phyloP scores from a whole-genome alignment of 2,329 filamentous ascomycete genomes.

The Nemania diffusa region DNA sequence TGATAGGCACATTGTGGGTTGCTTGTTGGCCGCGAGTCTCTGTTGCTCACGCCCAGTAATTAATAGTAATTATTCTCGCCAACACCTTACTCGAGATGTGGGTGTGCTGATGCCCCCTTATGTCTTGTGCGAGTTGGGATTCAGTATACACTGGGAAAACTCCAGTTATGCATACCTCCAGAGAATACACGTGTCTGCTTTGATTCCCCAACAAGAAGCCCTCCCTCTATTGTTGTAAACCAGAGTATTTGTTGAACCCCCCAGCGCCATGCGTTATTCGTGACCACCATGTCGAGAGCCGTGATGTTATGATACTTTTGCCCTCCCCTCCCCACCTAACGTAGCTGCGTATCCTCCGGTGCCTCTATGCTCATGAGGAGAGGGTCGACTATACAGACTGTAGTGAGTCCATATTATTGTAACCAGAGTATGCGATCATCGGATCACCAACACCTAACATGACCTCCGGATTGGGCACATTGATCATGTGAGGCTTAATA shows the following conservation, averaged over 20 bases:
- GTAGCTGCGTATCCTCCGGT: neutral
- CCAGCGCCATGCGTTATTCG: slow-evolving; percentile 30
- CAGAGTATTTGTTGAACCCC: slow-evolving; percentile 19
- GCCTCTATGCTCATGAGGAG: neutral
- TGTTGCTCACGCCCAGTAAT: slow-evolving; percentile 35
- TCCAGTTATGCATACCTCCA: slow-evolving; percentile 30
- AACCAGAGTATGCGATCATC: slow-evolving; percentile 65
- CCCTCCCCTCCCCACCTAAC: neutral
- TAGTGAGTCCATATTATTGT: slow-evolving; percentile 57
- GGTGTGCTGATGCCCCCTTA: slow-evolving; percentile 21
- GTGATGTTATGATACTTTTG: slow-evolving; percentile 13
- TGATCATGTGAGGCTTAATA: slow-evolving; percentile 66
- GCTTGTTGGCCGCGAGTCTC: slow-evolving; percentile 28
- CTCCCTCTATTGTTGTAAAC: slow-evolving; percentile 24
- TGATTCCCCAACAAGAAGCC: slow-evolving; percentile 6
- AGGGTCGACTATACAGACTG: slow-evolving; percentile 37
- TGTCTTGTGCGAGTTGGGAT: slow-evolving; percentile 20
- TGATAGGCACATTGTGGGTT: slow-evolving; percentile 16
- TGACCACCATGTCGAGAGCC: slow-evolving; percentile 19
- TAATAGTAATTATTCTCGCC: slow-evolving; percentile 35
- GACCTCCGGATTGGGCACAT: slow-evolving; percentile 62
- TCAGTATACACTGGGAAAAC: slow-evolving; percentile 27
- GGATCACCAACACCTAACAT: slow-evolving; percentile 69
- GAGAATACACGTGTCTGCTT: slow-evolving; percentile 29
- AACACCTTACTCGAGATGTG: slow-evolving; percentile 22